phyloP scores from a whole-genome alignment of 108 stramenopile species.

The Pelagomonas calceolata region DNA sequence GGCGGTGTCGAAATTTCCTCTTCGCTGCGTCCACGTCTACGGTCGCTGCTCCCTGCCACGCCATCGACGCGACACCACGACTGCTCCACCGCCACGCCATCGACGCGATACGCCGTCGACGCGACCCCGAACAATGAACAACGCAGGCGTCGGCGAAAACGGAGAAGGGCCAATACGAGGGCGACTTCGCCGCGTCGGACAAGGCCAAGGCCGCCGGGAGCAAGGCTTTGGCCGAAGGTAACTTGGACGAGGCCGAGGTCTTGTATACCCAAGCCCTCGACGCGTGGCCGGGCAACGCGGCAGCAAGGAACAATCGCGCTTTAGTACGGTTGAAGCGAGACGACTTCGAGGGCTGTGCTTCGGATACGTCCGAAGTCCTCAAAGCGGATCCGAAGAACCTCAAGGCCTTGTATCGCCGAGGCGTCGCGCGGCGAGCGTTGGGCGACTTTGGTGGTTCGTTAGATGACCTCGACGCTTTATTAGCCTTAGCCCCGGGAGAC shows the following conservation, averaged over 20 bases:
- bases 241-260: background rate
- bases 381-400: constrained; percentile 16
- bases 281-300: background rate
- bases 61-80: too few relatives aligned
- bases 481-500: background rate
- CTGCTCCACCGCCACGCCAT: too few relatives aligned
- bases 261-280: constrained; percentile 1
- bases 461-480: background rate
- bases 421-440: constrained; percentile 6
- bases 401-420: constrained; percentile 24
- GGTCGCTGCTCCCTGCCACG: too few relatives aligned
- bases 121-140: too few relatives aligned
- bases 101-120: too few relatives aligned
- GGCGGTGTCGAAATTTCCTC: too few relatives aligned
- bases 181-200: too few relatives aligned
- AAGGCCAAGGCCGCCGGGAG: constrained; percentile 2
- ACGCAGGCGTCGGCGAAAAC: too few relatives aligned
- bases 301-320: constrained; percentile 19
- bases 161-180: too few relatives aligned
- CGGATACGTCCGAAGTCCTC: constrained; percentile 14
- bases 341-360: constrained; percentile 3
- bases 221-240: background rate
- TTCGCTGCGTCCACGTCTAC: too few relatives aligned
- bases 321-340: constrained; percentile 4
- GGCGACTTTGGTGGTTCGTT: background rate